These are phyloP conservation scores for Hymenoscyphus fraxineus DNA, from an alignment of 2,329 filamentous ascomycete species.

Conservation along the genomic window DNA sequence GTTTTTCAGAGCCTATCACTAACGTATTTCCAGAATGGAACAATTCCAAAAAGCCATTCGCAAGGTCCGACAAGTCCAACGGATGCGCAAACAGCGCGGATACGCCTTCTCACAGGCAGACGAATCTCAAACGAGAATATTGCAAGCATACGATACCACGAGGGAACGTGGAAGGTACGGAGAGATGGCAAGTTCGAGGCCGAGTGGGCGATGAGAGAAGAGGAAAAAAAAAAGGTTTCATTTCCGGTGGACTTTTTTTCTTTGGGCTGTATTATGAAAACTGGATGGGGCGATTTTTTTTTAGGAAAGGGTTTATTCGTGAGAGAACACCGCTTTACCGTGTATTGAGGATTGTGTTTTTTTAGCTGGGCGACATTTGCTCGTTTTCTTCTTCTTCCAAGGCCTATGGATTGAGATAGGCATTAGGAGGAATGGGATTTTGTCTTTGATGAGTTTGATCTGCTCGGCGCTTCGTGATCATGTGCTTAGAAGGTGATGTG, in stretches of 20 bases:
- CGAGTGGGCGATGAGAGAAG: slow-evolving; percentile 9
- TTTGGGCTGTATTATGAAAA: slow-evolving; percentile 5
- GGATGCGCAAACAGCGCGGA: slow-evolving; percentile 98
- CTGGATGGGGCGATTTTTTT: background rate
- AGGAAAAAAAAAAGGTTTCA: background rate
- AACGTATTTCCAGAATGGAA: slow-evolving; percentile 70
- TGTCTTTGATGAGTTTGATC: background rate
- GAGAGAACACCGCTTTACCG: slow-evolving; percentile 1
- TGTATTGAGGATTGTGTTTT: background rate
- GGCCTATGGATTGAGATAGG: background rate
- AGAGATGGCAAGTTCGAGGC: slow-evolving; percentile 65
- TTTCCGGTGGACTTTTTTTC: background rate
- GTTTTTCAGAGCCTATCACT: background rate
- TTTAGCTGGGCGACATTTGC: background rate
- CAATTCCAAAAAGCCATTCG: slow-evolving; percentile 99
- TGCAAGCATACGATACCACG: slow-evolving; percentile 98
- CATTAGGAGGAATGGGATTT: background rate
- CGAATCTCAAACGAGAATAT: slow-evolving; percentile 87
- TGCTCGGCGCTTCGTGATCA: background rate
- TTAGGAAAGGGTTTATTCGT: background rate
- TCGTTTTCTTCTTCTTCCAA: background rate
- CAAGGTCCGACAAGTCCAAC: slow-evolving; percentile 95
- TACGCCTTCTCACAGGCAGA: slow-evolving; percentile 98
- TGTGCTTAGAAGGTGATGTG: background rate
- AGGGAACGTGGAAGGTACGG: slow-evolving; percentile 86